A percentile compares a stretch with the other conserved stretches of the same genome.
Conservation (phyloP, 2,329 filamentous ascomycete genomes). For the Lasiodiplodia citricola region DNA sequence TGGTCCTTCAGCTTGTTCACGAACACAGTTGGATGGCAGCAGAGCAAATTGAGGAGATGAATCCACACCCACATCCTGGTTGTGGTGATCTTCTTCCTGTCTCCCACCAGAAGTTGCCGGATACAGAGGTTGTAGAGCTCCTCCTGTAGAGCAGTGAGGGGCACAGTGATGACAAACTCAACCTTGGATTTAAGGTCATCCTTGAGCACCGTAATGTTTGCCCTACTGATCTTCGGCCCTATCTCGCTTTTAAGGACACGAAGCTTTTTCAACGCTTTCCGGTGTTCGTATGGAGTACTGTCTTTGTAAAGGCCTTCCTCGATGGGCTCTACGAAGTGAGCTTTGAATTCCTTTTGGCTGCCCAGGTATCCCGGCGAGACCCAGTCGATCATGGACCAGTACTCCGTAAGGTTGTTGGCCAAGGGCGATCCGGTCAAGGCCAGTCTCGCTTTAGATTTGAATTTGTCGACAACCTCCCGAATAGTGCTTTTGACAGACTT, state of each 20-base stretch:
- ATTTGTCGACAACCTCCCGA: slow-evolving; percentile 59
- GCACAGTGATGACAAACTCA: slow-evolving; percentile 80
- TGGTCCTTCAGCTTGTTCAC: slow-evolving; percentile 31
- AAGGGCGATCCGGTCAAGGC: slow-evolving; percentile 87
- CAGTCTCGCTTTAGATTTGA: slow-evolving; percentile 74
- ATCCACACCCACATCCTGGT: slow-evolving; percentile 62
- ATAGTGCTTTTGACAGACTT: slow-evolving; percentile 68
- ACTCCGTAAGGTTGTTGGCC: slow-evolving; percentile 82
- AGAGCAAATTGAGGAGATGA: slow-evolving; percentile 58
- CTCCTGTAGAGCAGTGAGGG: slow-evolving; percentile 69
- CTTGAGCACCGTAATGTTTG: slow-evolving; percentile 70
- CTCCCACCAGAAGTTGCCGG: slow-evolving; percentile 39
- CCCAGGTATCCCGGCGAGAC: slow-evolving; percentile 81
- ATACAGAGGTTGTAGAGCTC: slow-evolving; percentile 65
- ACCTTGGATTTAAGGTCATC: slow-evolving; percentile 74
- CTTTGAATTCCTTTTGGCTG: slow-evolving; percentile 67
- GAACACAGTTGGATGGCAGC: slow-evolving; percentile 64
- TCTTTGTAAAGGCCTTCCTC: slow-evolving; percentile 71
- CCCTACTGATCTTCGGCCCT: slow-evolving; percentile 77
- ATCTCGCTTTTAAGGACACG: slow-evolving; percentile 74
- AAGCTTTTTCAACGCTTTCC: slow-evolving; percentile 69
- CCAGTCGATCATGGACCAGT: slow-evolving; percentile 88
- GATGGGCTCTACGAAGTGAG: slow-evolving; percentile 76
- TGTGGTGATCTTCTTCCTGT: slow-evolving; percentile 40
- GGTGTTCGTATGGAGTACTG: slow-evolving; percentile 61